Evolutionary conservation across 306 rosid species (phyloP).

Genomic region (Vigna hirtella): DNA sequence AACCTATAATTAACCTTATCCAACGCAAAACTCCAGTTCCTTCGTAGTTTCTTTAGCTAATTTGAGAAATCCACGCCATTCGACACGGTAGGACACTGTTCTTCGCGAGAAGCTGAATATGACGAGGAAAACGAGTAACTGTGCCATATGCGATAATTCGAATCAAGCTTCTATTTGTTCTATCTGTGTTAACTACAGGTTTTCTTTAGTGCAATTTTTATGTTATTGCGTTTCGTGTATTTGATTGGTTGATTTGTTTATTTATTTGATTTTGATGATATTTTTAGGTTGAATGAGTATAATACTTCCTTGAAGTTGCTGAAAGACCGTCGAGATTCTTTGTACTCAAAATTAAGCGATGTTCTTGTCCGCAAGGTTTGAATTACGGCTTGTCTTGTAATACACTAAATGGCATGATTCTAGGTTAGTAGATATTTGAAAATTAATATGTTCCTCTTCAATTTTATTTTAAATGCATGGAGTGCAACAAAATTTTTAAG

Average conservation of each 20-base stretch:
- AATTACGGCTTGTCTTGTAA: constrained; percentile 20
- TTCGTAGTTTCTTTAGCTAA: constrained; percentile 18
- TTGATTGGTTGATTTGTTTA: constrained; percentile 2
- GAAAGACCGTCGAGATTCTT: constrained; percentile 75
- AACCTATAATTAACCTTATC: not conserved
- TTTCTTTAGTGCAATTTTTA: not conserved
- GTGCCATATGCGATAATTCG: constrained; percentile 82
- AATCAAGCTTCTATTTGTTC: constrained; percentile 80
- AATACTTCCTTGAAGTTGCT: constrained; percentile 58
- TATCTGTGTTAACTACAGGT: constrained; percentile 88
- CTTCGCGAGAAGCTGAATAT: constrained; percentile 48
- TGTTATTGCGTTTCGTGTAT: not conserved
- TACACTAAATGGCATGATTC: not conserved
- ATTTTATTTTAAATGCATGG: not conserved
- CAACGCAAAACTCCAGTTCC: constrained; percentile 1
- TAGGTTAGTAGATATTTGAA: constrained; percentile 13
- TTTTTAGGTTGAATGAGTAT: constrained; percentile 67
- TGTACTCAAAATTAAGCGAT: constrained; percentile 71
- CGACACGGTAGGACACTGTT: not conserved
- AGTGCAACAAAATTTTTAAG: not conserved
- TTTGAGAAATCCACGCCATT: not conserved
- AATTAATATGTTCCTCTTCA: constrained; percentile 1
- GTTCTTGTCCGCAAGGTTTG: constrained; percentile 87
- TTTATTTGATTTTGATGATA: not conserved
- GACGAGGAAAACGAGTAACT: constrained; percentile 68